Evolutionary conservation across 129 eudicot species (phyloP).

Genomic region (Tanacetum coccineum): DNA sequence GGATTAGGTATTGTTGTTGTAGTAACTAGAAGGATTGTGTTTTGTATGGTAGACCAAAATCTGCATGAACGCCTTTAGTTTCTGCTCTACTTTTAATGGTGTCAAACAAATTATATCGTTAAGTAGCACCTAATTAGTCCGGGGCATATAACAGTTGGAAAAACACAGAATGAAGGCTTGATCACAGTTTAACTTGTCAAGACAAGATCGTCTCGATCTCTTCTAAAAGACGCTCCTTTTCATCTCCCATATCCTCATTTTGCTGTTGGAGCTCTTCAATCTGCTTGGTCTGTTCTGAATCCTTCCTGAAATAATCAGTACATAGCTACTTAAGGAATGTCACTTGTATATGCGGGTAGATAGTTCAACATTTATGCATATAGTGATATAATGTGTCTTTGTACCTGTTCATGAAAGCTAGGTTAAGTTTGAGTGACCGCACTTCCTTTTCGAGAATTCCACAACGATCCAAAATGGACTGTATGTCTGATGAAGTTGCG

Average conservation of each 20-base stretch:
- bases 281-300: constrained; percentile 17
- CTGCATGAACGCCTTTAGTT: neutral
- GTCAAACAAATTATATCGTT: neutral
- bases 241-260: constrained; percentile 12
- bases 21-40: neutral
- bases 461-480: too few species aligned
- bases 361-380: neutral
- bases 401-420: constrained; percentile 18
- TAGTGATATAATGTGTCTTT: neutral
- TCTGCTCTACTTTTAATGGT: constrained; percentile 1
- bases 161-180: neutral
- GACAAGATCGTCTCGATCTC: constrained; percentile 4
- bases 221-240: constrained; percentile 7
- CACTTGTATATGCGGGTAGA: neutral
- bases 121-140: neutral
- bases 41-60: neutral
- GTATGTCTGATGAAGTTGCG: too few species aligned
- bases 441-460: too few species aligned
- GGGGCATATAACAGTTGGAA: constrained; percentile 2
- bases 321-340: neutral
- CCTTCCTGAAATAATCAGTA: constrained; percentile 14
- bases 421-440: too few species aligned
- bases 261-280: constrained; percentile 16
- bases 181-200: too few species aligned
- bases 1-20: too few species aligned